Percentiles rank a stretch among this genome's conserved stretches.
Conservation (phyloP, 2,329 filamentous ascomycete genomes). For the Colletotrichum gigasporum region DNA sequence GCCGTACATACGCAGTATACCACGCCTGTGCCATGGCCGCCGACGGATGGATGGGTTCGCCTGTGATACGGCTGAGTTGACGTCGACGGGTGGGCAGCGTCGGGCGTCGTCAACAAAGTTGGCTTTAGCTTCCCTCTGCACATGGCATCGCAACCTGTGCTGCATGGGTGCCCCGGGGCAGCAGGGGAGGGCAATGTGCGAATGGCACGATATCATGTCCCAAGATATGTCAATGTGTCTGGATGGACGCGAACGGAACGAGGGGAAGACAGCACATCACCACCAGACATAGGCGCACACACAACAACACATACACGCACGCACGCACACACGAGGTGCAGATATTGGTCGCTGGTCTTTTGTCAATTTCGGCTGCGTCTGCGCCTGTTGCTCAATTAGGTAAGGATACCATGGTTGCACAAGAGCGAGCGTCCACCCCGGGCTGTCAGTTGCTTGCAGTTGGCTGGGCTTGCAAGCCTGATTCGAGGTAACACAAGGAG, state of each 20-base stretch:
- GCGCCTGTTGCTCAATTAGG: conserved; percentile 9
- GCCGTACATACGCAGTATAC: too few relatives aligned
- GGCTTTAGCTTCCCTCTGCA: neutral
- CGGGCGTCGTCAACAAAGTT: neutral
- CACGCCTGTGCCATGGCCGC: neutral
- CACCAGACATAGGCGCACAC: neutral
- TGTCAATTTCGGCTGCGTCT: conserved; percentile 7
- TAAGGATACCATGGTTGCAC: conserved; percentile 6
- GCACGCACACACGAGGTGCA: neutral
- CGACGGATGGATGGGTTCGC: neutral
- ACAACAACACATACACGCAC: neutral
- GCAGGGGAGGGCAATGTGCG: too few relatives aligned
- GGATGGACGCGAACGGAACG: neutral
- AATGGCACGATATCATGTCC: too few relatives aligned
- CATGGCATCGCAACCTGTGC: neutral
- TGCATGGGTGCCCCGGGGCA: too few relatives aligned
- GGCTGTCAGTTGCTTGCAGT: neutral
- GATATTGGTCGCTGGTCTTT: neutral
- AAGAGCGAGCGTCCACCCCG: neutral
- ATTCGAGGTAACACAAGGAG: conserved; percentile 2
- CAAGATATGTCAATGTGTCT: too few relatives aligned
- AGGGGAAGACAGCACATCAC: neutral
- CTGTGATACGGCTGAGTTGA: neutral
- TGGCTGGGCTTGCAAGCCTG: neutral
- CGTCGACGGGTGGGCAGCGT: neutral